Evolutionary conservation across 306 rosid genomes (phyloP).

Genomic region (Astragalus membranaceus): DNA sequence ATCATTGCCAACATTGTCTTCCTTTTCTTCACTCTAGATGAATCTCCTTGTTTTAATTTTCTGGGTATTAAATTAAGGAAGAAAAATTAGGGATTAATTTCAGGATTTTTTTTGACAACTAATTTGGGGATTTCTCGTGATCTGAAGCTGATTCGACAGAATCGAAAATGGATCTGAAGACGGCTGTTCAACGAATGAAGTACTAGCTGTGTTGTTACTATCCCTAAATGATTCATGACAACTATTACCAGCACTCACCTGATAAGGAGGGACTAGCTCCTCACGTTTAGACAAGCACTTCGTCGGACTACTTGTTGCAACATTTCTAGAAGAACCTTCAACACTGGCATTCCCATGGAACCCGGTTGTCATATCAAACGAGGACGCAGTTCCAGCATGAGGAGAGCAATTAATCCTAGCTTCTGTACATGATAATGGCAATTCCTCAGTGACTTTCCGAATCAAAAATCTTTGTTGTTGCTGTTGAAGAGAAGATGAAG

Average conservation of each 20-base stretch:
- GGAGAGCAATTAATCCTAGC: slow-evolving; percentile 26
- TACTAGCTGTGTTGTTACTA: slow-evolving; percentile 60
- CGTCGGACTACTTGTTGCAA: slow-evolving; percentile 32
- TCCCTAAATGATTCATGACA: slow-evolving; percentile 56
- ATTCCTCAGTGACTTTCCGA: slow-evolving; percentile 33
- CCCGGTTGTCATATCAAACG: slow-evolving; percentile 21
- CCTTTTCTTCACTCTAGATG: too few species aligned
- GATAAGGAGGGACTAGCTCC: slow-evolving; percentile 67
- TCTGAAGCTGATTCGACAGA: too few species aligned
- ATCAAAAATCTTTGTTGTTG: too few species aligned
- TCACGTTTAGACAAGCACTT: slow-evolving; percentile 53
- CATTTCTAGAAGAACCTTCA: slow-evolving; percentile 45
- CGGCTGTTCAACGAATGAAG: slow-evolving; percentile 58
- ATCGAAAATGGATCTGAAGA: slow-evolving; percentile 74
- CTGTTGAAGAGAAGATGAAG: too few species aligned
- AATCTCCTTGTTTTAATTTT: too few species aligned
- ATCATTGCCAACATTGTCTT: too few species aligned
- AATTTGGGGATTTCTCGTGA: too few species aligned
- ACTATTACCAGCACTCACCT: slow-evolving; percentile 60
- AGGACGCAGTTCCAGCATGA: slow-evolving; percentile 38
- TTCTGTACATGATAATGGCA: slow-evolving; percentile 37
- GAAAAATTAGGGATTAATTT: too few species aligned
- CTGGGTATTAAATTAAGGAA: too few species aligned
- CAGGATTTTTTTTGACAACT: too few species aligned
- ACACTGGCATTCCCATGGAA: slow-evolving; percentile 19